Evolutionary conservation across 768 basidiomycete species (phyloP).

Genomic region (Dendrothele bispora): DNA sequence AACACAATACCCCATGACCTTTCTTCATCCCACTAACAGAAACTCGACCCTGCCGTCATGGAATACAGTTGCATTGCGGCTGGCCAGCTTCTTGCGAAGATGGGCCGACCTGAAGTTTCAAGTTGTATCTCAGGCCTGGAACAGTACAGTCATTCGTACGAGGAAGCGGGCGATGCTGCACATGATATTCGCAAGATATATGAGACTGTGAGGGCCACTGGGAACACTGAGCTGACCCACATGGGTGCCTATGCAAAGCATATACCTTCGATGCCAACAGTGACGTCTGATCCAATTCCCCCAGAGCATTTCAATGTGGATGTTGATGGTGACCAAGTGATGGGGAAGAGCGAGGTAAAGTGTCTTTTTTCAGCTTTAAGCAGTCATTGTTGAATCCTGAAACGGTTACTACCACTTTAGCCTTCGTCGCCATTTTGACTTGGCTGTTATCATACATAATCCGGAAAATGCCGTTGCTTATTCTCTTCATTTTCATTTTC

Average conservation of each 20-base stretch:
- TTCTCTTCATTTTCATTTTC: no score
- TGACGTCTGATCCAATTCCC: slow-evolving; percentile 23
- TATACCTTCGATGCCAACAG: slow-evolving; percentile 23
- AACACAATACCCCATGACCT: background rate
- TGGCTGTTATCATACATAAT: no score
- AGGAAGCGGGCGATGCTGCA: slow-evolving; percentile 80
- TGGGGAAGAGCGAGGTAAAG: no score
- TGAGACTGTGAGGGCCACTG: slow-evolving; percentile 36
- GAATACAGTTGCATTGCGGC: slow-evolving; percentile 85
- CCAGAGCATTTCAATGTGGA: no score
- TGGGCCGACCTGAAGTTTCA: slow-evolving; percentile 80
- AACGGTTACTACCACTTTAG: no score
- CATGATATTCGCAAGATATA: slow-evolving; percentile 61
- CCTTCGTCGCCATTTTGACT: no score
- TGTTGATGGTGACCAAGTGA: no score
- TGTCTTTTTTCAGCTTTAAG: no score
- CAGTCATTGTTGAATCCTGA: no score
- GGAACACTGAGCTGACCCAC: slow-evolving; percentile 47
- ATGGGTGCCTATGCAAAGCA: slow-evolving; percentile 44
- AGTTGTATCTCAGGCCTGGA: slow-evolving; percentile 84
- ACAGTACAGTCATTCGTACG: slow-evolving; percentile 88
- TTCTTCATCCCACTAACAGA: slow-evolving; percentile 36
- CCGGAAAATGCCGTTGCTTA: no score
- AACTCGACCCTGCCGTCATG: slow-evolving; percentile 87
- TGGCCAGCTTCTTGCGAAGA: slow-evolving; percentile 75